phyloP scores from a whole-genome alignment of 1,284 basidiomycete genomes.

The Cystobasidiaceae sp. region DNA sequence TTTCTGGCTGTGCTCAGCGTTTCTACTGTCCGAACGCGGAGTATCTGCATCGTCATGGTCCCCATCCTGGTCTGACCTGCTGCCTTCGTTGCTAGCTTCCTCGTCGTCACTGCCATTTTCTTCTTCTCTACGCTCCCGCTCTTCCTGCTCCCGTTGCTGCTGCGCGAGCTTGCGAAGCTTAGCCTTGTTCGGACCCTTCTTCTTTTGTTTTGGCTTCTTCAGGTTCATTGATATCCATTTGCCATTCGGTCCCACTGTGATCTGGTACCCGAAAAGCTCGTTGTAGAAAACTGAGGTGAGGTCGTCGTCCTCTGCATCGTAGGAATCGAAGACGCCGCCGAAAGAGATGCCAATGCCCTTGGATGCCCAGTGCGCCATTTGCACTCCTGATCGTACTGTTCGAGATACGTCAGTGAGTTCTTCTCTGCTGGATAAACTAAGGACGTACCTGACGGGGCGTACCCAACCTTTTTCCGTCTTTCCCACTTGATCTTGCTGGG shows the following conservation, averaged over 20 bases:
- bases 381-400: constrained; percentile 68
- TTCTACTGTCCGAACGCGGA: no score
- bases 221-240: constrained; percentile 74
- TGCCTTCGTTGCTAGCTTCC: constrained; percentile 31
- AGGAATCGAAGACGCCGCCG: constrained; percentile 86
- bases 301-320: constrained; percentile 70
- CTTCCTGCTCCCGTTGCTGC: constrained; percentile 35
- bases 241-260: constrained; percentile 59
- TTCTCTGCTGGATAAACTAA: not conserved
- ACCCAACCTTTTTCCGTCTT: constrained; percentile 70
- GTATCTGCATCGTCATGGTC: constrained; percentile 9
- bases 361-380: constrained; percentile 69
- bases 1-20: not conserved
- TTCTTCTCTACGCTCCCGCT: constrained; percentile 44
- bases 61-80: constrained; percentile 26
- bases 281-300: constrained; percentile 76
- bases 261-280: constrained; percentile 78
- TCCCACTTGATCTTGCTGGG: constrained; percentile 70
- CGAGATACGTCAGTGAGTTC: constrained; percentile 28
- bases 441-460: constrained; percentile 45
- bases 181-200: constrained; percentile 29
- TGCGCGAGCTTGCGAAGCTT: not conserved
- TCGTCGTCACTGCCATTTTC: constrained; percentile 44
- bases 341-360: constrained; percentile 69
- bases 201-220: constrained; percentile 42